A percentile compares a stretch with the other conserved stretches of the same genome.
phyloP scores from a whole-genome alignment of 768 basidiomycete genomes.

The Lactarius hengduanensis region DNA sequence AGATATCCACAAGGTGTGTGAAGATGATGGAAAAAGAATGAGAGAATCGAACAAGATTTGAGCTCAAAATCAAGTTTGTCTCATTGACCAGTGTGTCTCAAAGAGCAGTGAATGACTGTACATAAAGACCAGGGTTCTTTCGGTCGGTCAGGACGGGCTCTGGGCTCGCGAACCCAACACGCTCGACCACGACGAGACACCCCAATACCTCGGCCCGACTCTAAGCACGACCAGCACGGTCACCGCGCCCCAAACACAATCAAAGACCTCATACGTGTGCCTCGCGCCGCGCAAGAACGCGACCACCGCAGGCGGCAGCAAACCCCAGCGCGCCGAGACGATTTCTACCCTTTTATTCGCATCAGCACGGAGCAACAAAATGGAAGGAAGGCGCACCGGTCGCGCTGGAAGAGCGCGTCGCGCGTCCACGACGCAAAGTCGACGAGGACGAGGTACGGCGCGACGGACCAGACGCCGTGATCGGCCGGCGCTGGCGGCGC shows the following conservation, averaged over 20 bases:
- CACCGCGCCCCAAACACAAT: slow-evolving; percentile 51
- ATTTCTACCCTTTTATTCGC: slow-evolving; percentile 23
- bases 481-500: slow-evolving; percentile 75
- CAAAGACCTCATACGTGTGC: slow-evolving; percentile 63
- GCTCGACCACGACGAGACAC: slow-evolving; percentile 7
- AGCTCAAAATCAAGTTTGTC: no score
- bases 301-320: slow-evolving; percentile 46
- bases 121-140: no score
- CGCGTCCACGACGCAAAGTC: slow-evolving; percentile 57
- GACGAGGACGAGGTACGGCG: slow-evolving; percentile 62
- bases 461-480: slow-evolving; percentile 64
- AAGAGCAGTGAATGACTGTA: no score
- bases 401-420: slow-evolving; percentile 37
- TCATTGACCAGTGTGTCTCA: no score
- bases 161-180: not conserved
- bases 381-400: not conserved
- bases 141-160: not conserved
- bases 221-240: slow-evolving; percentile 46
- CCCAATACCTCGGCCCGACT: slow-evolving; percentile 40
- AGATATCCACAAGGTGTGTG: no score
- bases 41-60: no score
- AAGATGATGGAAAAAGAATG: no score
- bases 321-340: slow-evolving; percentile 52
- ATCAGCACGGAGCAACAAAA: not conserved
- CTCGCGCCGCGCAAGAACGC: slow-evolving; percentile 71